A percentile compares a stretch with the other conserved stretches of the same genome.
Evolutionary conservation across 805 yeast species (phyloP).

Genomic region (Starmerella floricola): DNA sequence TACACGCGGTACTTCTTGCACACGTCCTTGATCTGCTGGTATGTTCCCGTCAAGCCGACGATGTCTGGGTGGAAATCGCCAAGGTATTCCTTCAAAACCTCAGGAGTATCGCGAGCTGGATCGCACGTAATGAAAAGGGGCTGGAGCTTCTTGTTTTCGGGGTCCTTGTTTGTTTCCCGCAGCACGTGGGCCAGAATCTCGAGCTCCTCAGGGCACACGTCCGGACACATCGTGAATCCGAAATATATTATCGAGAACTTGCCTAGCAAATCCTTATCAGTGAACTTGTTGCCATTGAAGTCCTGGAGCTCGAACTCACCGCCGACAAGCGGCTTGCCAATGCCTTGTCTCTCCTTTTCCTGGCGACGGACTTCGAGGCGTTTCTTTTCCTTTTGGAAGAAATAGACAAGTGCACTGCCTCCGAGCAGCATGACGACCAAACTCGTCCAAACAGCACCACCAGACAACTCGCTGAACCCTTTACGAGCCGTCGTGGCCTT

Average conservation of each 20-base stretch:
- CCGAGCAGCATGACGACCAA: slow-evolving; percentile 50
- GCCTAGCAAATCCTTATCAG: slow-evolving; percentile 63
- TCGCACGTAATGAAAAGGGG: slow-evolving; percentile 94
- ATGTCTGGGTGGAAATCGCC: slow-evolving; percentile 82
- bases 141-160: slow-evolving; percentile 36
- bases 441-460: slow-evolving; percentile 56
- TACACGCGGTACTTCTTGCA: slow-evolving; percentile 90
- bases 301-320: slow-evolving; percentile 74
- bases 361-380: slow-evolving; percentile 61
- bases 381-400: slow-evolving; percentile 65
- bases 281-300: slow-evolving; percentile 57
- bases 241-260: slow-evolving; percentile 80
- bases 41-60: slow-evolving; percentile 83
- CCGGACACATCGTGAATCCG: slow-evolving; percentile 97
- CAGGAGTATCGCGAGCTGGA: slow-evolving; percentile 89
- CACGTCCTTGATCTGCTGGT: slow-evolving; percentile 66
- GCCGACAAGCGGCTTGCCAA: slow-evolving; percentile 87
- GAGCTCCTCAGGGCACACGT: slow-evolving; percentile 94
- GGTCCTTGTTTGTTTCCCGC: slow-evolving; percentile 42
- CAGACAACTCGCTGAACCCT: slow-evolving; percentile 33
- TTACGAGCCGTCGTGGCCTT: slow-evolving; percentile 32
- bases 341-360: slow-evolving; percentile 74
- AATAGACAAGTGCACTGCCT: slow-evolving; percentile 61
- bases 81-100: slow-evolving; percentile 68
- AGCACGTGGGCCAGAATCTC: slow-evolving; percentile 74